phyloP scores from a whole-genome alignment of 1,284 basidiomycete species.

The Ceratobasidium papillatum region DNA sequence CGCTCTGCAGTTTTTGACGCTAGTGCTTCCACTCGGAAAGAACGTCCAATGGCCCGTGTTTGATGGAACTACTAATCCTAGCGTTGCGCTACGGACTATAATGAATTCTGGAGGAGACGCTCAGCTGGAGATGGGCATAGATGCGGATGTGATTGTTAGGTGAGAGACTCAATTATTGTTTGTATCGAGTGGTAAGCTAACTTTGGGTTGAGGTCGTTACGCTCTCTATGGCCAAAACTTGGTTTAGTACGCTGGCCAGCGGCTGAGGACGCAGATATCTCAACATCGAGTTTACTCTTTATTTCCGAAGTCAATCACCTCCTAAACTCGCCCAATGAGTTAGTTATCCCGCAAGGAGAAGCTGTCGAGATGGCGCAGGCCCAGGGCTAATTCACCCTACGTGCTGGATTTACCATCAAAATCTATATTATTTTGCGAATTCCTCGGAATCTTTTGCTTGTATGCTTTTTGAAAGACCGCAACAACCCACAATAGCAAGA shows the following conservation, averaged over 20 bases:
- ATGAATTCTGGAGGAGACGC: too few species aligned
- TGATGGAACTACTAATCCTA: neutral
- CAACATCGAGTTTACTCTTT: too few species aligned
- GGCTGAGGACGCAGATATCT: too few species aligned
- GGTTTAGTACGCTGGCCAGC: neutral
- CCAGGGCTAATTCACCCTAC: too few species aligned
- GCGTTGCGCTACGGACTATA: neutral
- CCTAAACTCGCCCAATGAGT: too few species aligned
- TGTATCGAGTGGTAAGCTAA: neutral
- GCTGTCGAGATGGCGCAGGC: too few species aligned
- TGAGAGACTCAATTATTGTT: neutral
- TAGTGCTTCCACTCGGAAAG: neutral
- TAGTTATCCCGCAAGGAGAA: too few species aligned
- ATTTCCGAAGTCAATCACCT: neutral
- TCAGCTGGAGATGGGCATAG: neutral
- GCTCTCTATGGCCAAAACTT: neutral
- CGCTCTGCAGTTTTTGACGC: neutral
- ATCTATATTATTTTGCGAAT: too few species aligned
- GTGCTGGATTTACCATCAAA: too few species aligned
- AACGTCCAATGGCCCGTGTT: neutral
- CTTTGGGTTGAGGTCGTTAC: neutral
- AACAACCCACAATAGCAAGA: too few species aligned
- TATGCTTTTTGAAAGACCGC: too few species aligned
- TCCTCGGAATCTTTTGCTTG: too few species aligned
- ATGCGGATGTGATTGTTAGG: neutral